Percentiles rank a stretch among this genome's conserved stretches.
These are phyloP conservation scores for Hymenoscyphus albidus DNA, from an alignment of 2,329 filamentous ascomycete genomes.

Conservation along the genomic window DNA sequence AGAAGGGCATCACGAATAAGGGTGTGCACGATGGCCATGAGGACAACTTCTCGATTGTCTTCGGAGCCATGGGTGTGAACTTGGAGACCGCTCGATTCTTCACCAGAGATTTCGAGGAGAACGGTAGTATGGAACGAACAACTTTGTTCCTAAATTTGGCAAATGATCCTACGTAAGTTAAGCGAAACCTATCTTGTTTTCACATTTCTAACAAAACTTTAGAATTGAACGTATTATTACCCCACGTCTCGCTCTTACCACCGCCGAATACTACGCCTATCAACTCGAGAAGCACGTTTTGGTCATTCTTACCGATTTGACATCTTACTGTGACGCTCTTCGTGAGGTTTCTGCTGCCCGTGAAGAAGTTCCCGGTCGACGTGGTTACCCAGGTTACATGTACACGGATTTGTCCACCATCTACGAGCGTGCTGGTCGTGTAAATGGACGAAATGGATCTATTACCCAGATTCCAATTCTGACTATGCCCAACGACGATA, in stretches of 20 bases:
- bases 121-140: constrained; percentile 94
- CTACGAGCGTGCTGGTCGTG: constrained; percentile 98
- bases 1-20: constrained; percentile 77
- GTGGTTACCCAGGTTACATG: constrained; percentile 99
- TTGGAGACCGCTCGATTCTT: constrained; percentile 99
- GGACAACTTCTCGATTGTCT: constrained; percentile 99
- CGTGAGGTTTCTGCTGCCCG: constrained; percentile 97
- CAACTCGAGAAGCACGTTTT: constrained; percentile 99
- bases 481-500: constrained; percentile 99
- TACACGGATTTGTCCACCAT: constrained; percentile 99
- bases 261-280: constrained; percentile 99
- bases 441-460: constrained; percentile 92
- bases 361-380: constrained; percentile 98
- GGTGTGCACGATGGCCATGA: constrained; percentile 94
- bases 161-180: constrained; percentile 89
- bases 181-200: no score
- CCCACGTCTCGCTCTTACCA: constrained; percentile 94
- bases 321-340: constrained; percentile 96
- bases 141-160: constrained; percentile 98
- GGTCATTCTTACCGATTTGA: constrained; percentile 96
- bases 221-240: constrained; percentile 99
- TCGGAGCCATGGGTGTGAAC: constrained; percentile 99
- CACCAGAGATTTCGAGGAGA: constrained; percentile 97
- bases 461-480: constrained; percentile 99
- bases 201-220: constrained; percentile 12